Percentiles rank a stretch among this genome's conserved stretches.
phyloP scores from a whole-genome alignment of 2,329 filamentous ascomycete species.

The Aureobasidium sp. region DNA sequence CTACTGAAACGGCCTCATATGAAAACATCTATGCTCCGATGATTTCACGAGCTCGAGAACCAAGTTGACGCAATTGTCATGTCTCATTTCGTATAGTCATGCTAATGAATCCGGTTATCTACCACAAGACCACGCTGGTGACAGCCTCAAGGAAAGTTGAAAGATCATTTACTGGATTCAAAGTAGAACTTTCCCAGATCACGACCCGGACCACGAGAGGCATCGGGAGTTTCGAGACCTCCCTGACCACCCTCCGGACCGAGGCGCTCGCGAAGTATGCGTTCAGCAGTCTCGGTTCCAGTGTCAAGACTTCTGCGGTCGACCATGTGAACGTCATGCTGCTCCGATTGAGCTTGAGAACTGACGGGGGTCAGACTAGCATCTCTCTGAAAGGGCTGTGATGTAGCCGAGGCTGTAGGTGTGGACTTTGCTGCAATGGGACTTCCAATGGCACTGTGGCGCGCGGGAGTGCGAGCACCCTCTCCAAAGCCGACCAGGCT shows the following conservation, averaged over 20 bases:
- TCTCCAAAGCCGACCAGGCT: conserved; percentile 89
- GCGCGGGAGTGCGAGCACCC: conserved; percentile 56
- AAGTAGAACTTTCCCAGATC: conserved; percentile 54
- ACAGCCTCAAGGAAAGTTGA: too few relatives aligned
- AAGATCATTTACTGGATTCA: conserved; percentile 31
- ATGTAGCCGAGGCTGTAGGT: conserved; percentile 15
- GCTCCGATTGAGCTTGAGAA: conserved; percentile 22
- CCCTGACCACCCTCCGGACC: conserved; percentile 30
- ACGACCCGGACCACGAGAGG: conserved; percentile 21
- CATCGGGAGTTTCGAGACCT: conserved; percentile 33
- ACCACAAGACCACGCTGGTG: neutral
- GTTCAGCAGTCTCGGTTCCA: conserved; percentile 50
- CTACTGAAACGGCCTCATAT: neutral
- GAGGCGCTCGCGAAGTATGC: conserved; percentile 53
- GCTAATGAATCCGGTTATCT: neutral
- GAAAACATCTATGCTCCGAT: neutral
- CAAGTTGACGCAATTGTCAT: neutral
- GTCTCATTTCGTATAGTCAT: neutral
- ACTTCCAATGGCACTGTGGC: conserved; percentile 64
- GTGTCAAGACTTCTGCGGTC: conserved; percentile 32
- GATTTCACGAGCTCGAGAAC: neutral
- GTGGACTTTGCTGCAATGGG: conserved; percentile 48
- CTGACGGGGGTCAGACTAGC: conserved; percentile 24
- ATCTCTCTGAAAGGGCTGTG: conserved; percentile 23
- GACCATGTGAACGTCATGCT: conserved; percentile 33